Evolutionary conservation across 768 basidiomycete genomes (phyloP).

Genomic region (Amyloporia xantha): DNA sequence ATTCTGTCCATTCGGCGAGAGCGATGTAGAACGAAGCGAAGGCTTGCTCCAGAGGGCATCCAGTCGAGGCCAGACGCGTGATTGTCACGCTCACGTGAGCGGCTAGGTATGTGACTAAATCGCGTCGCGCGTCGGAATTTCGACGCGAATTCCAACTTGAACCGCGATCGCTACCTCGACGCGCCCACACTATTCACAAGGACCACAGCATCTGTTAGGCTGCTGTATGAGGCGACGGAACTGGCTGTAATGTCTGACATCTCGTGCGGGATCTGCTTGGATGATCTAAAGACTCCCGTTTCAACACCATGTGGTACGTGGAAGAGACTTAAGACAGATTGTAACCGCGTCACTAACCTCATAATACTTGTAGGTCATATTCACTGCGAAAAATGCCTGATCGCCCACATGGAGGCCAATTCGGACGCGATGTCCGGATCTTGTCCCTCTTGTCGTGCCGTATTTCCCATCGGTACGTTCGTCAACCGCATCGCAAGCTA

Average conservation of each 20-base stretch:
- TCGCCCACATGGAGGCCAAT: conserved; percentile 19
- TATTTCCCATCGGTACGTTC: conserved; percentile 22
- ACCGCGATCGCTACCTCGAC: not conserved
- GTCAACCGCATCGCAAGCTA: not conserved
- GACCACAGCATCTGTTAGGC: not conserved
- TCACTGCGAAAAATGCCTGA: conserved; percentile 26
- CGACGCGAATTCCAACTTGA: not conserved
- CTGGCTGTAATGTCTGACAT: conserved; percentile 1
- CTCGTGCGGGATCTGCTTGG: conserved; percentile 22
- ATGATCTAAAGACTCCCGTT: conserved; percentile 22
- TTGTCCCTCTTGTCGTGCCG: conserved; percentile 26
- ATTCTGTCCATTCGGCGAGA: not conserved
- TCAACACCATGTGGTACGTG: conserved; percentile 26
- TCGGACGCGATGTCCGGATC: conserved; percentile 22
- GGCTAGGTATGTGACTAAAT: not conserved
- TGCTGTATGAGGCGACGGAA: not conserved
- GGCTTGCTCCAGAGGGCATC: not conserved
- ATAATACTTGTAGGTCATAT: conserved; percentile 21
- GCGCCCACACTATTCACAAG: not conserved
- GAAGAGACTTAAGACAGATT: not conserved
- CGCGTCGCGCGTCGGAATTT: conserved; percentile 1
- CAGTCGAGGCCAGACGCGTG: not conserved
- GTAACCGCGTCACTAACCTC: not conserved
- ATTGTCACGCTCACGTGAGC: not conserved
- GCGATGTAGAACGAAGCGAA: not conserved